phyloP scores from a whole-genome alignment of 2,329 filamentous ascomycete genomes.

The Juglanconis juglandina region DNA sequence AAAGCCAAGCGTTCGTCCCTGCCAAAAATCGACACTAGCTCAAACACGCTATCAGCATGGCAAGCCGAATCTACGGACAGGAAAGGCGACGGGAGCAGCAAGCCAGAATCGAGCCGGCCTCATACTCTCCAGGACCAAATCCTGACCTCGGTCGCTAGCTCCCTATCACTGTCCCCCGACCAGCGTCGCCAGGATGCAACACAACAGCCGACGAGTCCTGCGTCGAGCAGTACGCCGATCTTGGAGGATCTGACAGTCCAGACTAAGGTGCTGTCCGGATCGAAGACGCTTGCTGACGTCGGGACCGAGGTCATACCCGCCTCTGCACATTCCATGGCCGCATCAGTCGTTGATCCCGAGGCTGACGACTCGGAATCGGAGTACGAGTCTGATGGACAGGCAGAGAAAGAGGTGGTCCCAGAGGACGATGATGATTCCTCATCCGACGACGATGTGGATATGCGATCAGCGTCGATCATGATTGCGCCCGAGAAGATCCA shows the following conservation, averaged over 20 bases:
- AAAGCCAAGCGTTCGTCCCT: conserved; percentile 12
- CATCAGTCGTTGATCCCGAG: conserved; percentile 10
- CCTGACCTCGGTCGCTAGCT: conserved; percentile 14
- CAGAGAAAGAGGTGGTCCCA: neutral
- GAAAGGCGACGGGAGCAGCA: neutral
- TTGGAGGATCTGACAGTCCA: conserved; percentile 15
- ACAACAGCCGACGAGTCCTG: neutral
- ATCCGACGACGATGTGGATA: conserved; percentile 7
- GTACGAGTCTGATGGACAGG: neutral
- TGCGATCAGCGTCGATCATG: conserved; percentile 21
- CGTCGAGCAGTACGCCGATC: neutral
- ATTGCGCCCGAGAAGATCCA: conserved; percentile 25
- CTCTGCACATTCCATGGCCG: conserved; percentile 16
- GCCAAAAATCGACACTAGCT: conserved; percentile 10
- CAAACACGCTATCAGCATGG: neutral
- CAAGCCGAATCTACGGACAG: neutral
- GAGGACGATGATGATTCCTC: conserved; percentile 3
- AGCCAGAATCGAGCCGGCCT: conserved; percentile 2
- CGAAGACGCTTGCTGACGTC: conserved; percentile 17
- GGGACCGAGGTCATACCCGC: conserved; percentile 14
- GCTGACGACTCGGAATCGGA: conserved; percentile 1
- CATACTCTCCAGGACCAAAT: conserved; percentile 16
- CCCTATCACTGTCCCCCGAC: conserved; percentile 13
- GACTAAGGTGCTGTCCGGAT: conserved; percentile 16
- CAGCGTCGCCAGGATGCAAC: conserved; percentile 8